Conservation (phyloP, 768 basidiomycete species). For the Mycena galericulata region DNA sequence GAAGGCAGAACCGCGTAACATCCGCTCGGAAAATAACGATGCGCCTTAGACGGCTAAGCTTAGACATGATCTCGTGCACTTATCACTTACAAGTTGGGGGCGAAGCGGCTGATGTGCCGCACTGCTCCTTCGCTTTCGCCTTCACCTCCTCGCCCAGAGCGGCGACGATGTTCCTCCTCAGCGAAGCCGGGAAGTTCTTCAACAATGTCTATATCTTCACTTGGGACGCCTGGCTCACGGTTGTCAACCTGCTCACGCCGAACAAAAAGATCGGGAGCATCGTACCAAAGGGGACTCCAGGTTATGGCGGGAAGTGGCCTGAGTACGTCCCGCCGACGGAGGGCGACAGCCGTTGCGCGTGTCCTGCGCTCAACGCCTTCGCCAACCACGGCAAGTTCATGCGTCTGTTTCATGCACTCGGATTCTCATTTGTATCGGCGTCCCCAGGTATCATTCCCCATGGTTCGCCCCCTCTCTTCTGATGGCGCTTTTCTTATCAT, state of each 20-base stretch:
- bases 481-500: background rate
- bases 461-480: background rate
- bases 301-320: slow-evolving; percentile 75
- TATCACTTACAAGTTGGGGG: no score
- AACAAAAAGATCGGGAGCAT: slow-evolving; percentile 65
- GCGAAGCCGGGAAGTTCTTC: slow-evolving; percentile 36
- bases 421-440: background rate
- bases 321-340: slow-evolving; percentile 68
- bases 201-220: slow-evolving; percentile 49
- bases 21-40: no score
- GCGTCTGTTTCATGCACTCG: no score
- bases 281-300: slow-evolving; percentile 65
- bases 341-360: slow-evolving; percentile 78
- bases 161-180: slow-evolving; percentile 2
- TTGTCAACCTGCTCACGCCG: slow-evolving; percentile 65
- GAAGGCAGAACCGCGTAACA: no score
- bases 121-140: no score
- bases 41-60: no score
- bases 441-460: slow-evolving; percentile 70
- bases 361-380: slow-evolving; percentile 83
- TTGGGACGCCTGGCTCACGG: slow-evolving; percentile 65
- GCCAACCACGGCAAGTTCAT: slow-evolving; percentile 86
- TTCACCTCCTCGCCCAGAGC: background rate
- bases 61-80: no score
- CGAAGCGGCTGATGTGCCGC: background rate